These are phyloP conservation scores for Rhodotorula sp. DNA, from an alignment of 1,284 basidiomycete genomes.

Conservation along the genomic window DNA sequence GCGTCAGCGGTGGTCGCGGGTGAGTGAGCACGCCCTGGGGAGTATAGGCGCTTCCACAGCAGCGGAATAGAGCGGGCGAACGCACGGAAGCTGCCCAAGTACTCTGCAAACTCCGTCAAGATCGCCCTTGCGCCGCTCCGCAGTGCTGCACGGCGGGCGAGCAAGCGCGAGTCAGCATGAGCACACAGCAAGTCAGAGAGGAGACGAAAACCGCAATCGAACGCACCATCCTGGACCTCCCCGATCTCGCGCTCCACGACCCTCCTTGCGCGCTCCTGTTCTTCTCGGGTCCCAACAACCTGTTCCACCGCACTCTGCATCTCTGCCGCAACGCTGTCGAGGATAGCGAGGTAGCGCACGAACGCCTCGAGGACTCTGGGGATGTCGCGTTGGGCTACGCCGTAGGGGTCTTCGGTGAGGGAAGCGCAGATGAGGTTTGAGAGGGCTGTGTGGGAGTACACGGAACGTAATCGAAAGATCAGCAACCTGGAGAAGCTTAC, in stretches of 20 bases:
- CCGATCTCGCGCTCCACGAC: constrained; percentile 52
- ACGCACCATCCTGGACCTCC: constrained; percentile 62
- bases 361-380: constrained; percentile 74
- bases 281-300: constrained; percentile 48
- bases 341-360: constrained; percentile 61
- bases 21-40: too few relatives aligned
- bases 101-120: constrained; percentile 69
- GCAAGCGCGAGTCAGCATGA: not conserved
- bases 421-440: constrained; percentile 68
- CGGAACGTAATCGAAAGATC: not conserved
- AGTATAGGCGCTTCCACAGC: too few relatives aligned
- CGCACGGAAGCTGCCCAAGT: constrained; percentile 62
- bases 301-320: constrained; percentile 50
- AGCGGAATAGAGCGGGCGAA: not conserved
- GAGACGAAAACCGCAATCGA: not conserved
- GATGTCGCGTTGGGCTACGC: constrained; percentile 76
- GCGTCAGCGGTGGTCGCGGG: too few relatives aligned
- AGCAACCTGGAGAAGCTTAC: not conserved
- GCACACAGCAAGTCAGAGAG: not conserved
- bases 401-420: constrained; percentile 72
- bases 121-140: constrained; percentile 66
- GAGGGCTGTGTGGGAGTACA: constrained; percentile 56
- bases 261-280: constrained; percentile 46
- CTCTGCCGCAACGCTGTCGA: constrained; percentile 63
- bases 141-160: constrained; percentile 55